Evolutionary conservation across 352 stramenopile species (phyloP).

Genomic region (Globisporangium perplexum): DNA sequence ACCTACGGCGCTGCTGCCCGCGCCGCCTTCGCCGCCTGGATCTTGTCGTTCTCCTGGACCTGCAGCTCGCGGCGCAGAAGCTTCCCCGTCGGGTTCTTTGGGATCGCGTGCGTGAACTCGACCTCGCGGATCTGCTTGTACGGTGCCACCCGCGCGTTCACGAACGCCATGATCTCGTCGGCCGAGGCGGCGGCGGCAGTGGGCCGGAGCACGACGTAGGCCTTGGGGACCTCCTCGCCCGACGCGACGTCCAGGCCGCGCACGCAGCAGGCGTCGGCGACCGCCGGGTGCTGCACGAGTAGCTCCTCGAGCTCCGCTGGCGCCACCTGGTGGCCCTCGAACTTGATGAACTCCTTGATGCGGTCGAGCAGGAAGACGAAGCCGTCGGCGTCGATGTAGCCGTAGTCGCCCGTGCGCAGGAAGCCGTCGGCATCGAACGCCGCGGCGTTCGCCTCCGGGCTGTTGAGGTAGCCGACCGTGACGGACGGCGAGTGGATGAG

Average conservation of each 20-base stretch:
- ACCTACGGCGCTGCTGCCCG: neutral
- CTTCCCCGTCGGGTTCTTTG: constrained; percentile 87
- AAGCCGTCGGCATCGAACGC: constrained; percentile 78
- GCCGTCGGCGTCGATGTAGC: constrained; percentile 87
- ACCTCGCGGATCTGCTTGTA: constrained; percentile 88
- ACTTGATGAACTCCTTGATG: constrained; percentile 95
- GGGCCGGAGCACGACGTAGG: constrained; percentile 77
- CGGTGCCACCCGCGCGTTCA: constrained; percentile 70
- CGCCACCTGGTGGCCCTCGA: constrained; percentile 89
- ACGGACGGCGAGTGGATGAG: constrained; percentile 81
- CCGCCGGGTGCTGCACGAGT: constrained; percentile 56
- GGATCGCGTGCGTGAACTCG: constrained; percentile 83
- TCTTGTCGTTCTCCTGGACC: constrained; percentile 19
- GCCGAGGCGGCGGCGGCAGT: constrained; percentile 10
- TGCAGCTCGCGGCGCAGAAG: constrained; percentile 82
- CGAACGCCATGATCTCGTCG: constrained; percentile 56
- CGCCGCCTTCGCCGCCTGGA: neutral
- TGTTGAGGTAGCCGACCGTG: constrained; percentile 90
- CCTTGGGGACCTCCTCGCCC: constrained; percentile 84
- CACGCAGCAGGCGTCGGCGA: constrained; percentile 75
- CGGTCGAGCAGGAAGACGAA: constrained; percentile 91
- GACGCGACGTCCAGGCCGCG: constrained; percentile 46
- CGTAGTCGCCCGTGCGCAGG: constrained; percentile 88
- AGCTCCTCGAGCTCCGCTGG: constrained; percentile 91
- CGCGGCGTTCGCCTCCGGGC: constrained; percentile 72